A percentile compares a stretch with the other conserved stretches of the same genome.
These are phyloP conservation scores for Aspergillus novoparasiticus DNA, from an alignment of 2,329 filamentous ascomycete genomes.

Conservation along the genomic window DNA sequence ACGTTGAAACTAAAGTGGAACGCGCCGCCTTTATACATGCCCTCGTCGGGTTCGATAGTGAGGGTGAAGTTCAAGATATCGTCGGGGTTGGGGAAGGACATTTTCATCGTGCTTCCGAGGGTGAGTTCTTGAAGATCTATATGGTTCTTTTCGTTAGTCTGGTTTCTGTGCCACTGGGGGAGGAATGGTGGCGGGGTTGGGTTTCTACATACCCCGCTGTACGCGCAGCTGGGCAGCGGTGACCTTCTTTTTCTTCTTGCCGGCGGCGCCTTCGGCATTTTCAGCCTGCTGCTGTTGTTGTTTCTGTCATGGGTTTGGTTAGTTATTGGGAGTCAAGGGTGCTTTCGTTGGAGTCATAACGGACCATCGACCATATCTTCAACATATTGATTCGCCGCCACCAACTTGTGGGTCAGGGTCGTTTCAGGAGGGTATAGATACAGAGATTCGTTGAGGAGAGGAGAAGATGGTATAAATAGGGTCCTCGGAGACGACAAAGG, in stretches of 20 bases:
- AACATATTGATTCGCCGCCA: conserved; percentile 68
- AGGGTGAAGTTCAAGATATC: conserved; percentile 58
- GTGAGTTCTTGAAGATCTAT: conserved; percentile 52
- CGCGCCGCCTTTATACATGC: conserved; percentile 81
- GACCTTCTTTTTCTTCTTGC: conserved; percentile 96
- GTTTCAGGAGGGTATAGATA: neutral
- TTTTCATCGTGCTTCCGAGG: conserved; percentile 59
- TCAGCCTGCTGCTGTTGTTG: conserved; percentile 97
- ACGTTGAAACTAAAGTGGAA: conserved; percentile 93
- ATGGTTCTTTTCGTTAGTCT: neutral
- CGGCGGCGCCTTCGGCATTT: conserved; percentile 77
- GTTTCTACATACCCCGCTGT: conserved; percentile 75
- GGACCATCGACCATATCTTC: conserved; percentile 99
- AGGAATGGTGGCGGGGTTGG: neutral
- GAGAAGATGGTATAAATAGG: conserved; percentile 1
- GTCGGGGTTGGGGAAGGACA: conserved; percentile 60
- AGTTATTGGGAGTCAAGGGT: neutral
- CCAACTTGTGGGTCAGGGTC: neutral
- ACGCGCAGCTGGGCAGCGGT: conserved; percentile 93
- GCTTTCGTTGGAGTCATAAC: conserved; percentile 22
- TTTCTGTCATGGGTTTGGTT: conserved; percentile 29
- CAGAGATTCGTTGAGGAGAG: neutral
- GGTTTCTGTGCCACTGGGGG: neutral
- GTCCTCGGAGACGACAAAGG: conserved; percentile 8
- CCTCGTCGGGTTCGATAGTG: conserved; percentile 55